phyloP scores from a whole-genome alignment of 1,284 basidiomycete genomes.

The Exobasidium rhododendri region DNA sequence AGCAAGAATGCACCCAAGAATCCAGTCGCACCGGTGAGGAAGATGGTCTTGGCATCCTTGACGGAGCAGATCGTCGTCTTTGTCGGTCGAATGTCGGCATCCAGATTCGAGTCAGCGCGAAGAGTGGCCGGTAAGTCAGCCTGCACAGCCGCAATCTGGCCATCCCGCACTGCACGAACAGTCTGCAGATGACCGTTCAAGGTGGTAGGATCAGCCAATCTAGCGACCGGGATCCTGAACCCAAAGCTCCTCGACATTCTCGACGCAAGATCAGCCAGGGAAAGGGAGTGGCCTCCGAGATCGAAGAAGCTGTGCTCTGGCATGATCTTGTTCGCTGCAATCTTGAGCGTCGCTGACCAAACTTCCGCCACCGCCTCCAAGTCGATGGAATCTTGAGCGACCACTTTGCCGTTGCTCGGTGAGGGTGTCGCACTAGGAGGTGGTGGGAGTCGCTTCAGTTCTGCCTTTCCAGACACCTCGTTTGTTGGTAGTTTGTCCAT shows the following conservation, averaged over 20 bases:
- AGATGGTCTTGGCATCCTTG: constrained; percentile 40
- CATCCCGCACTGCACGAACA: constrained; percentile 44
- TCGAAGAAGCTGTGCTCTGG: constrained; percentile 45
- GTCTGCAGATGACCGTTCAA: constrained; percentile 46
- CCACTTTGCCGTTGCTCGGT: constrained; percentile 24
- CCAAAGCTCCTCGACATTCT: constrained; percentile 47
- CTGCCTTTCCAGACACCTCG: constrained; percentile 52
- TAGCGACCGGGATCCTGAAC: constrained; percentile 46
- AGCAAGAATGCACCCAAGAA: constrained; percentile 54
- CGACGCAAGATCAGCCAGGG: constrained; percentile 47
- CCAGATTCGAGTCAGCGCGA: constrained; percentile 40
- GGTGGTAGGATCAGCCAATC: constrained; percentile 42
- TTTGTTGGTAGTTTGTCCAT: constrained; percentile 48
- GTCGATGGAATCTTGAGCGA: constrained; percentile 20
- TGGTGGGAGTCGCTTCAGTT: constrained; percentile 49
- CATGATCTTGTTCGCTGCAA: constrained; percentile 32
- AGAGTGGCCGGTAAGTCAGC: constrained; percentile 53
- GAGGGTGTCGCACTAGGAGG: constrained; percentile 15
- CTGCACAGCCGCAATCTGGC: constrained; percentile 48
- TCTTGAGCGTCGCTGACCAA: constrained; percentile 50
- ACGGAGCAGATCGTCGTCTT: constrained; percentile 21
- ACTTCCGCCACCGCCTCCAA: constrained; percentile 38
- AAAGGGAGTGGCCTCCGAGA: constrained; percentile 52
- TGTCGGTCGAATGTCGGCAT: constrained; percentile 37
- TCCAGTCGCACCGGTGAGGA: constrained; percentile 54